Evolutionary conservation across 148 eudicot genomes (phyloP), one percentile per base, ranked within the genome.

Genomic region (Rhododendron vialii): DNA sequence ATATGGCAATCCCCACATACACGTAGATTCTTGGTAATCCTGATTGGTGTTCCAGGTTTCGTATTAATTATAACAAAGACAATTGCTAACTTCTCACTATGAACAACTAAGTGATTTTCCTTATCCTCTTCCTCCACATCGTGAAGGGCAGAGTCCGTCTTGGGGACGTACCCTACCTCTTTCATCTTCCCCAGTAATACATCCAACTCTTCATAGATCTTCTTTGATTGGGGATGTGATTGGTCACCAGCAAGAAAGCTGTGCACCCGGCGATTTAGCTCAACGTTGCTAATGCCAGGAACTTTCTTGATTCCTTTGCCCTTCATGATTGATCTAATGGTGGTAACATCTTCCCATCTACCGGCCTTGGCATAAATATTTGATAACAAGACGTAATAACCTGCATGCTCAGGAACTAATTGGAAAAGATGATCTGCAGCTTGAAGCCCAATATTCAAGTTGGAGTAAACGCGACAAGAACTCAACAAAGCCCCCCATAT

Each of bases 111-210:
- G 88, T 94, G 98, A 8, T 84, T 89, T 83, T 93, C 93, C 83
- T 92, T 93, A 78, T 94, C 98, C 88, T 94, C 98, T 87, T 93
- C 98, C 88, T 94, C 98, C 35, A 93, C 94, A 82, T 94, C 95
- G 84, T 93, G 95, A 84, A 93, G 91, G 43, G 98, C 95, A 30
- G 88, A 89, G 38, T 91, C 93, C 4, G 83, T 94, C 89, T 90
- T 92, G 7, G 95, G 93, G 73, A 87, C 88, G 86, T 93, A 94
- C 76, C 98, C 98, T 33, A 88, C 88, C 87, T 92, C 95, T 86
- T 89, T 92, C 95, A 94, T 93, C 88, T 91, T 94, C 55, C 92
- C 93, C 84, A 91, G 24, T 73, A 94, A 85, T 65, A 90, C 81
- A 82, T 92, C 89, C 83, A 94, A 78, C 90, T 91, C 91, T 53